Conservation (phyloP, 306 rosid species). For the Cucurbita moschata region DNA sequence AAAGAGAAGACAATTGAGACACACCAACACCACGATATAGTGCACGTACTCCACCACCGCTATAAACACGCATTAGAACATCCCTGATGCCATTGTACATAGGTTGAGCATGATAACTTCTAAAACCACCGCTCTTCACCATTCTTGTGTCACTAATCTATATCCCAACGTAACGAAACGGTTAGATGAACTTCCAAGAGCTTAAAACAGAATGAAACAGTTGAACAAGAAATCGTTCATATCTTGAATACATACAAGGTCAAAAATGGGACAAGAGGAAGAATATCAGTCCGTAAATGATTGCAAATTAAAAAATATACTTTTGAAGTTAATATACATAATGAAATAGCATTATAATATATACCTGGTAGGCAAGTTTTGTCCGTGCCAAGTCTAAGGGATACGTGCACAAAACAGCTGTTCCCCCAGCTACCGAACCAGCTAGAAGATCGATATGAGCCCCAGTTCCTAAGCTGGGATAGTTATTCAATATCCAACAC, state of each 20-base stretch:
- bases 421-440: conserved; percentile 93
- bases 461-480: conserved; percentile 61
- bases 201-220: not conserved
- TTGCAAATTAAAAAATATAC: not conserved
- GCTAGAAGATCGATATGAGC: conserved; percentile 87
- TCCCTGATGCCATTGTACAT: conserved; percentile 49
- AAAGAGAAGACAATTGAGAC: conserved; percentile 5
- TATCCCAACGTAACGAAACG: not conserved
- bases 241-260: not conserved
- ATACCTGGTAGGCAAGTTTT: conserved; percentile 93
- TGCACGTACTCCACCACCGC: conserved; percentile 65
- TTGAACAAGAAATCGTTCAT: not conserved
- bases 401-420: conserved; percentile 79
- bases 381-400: conserved; percentile 97
- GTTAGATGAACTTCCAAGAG: not conserved
- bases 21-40: conserved; percentile 87
- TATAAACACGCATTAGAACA: conserved; percentile 59
- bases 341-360: not conserved
- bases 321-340: not conserved
- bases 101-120: conserved; percentile 29
- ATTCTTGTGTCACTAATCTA: conserved; percentile 49
- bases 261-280: not conserved
- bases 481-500: conserved; percentile 61
- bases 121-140: conserved; percentile 24
- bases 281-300: not conserved